Evolutionary conservation across 2,329 filamentous ascomycete genomes (phyloP), one percentile per base, ranked within the genome.

Genomic region (Zarea fungicola): DNA sequence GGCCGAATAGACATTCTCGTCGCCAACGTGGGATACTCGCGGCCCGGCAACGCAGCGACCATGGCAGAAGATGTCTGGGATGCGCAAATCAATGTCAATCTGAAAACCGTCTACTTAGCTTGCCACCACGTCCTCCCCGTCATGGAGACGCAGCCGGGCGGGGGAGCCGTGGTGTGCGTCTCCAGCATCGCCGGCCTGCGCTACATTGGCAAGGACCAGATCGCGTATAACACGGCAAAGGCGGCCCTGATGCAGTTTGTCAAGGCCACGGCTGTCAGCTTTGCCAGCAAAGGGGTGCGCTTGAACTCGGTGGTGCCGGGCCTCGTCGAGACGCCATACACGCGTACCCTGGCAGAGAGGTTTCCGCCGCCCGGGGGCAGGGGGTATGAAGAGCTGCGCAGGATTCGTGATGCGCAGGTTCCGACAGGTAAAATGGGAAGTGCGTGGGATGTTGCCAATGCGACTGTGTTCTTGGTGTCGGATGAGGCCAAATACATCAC

Each of bases 401-500:
- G 66, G 50, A 72, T 73, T 53, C 72, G 80, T 51, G 71, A 80
- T 45, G 62, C 62, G 6, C 78, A 82, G 56, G 77, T 82, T 1
- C 81, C 80, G 0, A 76, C 77, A 67, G 78, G 78, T 0, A 66
- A 63, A 28, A 81, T 83, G 72, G 80, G 80, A 0, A 74, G 77
- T 58, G 75, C 78, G 1, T 78, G 76, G 66, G 81, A 84, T 60
- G 75, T 83, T 5, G 76, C 78, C 0, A 72, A 78, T 59, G 71
- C 77, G 1, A 77, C 32, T n/a, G 32, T 29, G 5, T 45, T 45
- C 16, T 10, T 45, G 19, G 42, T 26, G 11, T 80, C 77, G 29
- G 72, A 77, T 39, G 77, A 81, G 52, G 76, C 80, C 3, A 70
- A 66, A 29, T 84, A 84, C 58, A 74, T 84, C 4, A 84, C 79